Percentiles rank a stretch among this genome's conserved stretches.
Conservation (phyloP, 179 eudicot genomes). For the Amaranthus tricolor region DNA sequence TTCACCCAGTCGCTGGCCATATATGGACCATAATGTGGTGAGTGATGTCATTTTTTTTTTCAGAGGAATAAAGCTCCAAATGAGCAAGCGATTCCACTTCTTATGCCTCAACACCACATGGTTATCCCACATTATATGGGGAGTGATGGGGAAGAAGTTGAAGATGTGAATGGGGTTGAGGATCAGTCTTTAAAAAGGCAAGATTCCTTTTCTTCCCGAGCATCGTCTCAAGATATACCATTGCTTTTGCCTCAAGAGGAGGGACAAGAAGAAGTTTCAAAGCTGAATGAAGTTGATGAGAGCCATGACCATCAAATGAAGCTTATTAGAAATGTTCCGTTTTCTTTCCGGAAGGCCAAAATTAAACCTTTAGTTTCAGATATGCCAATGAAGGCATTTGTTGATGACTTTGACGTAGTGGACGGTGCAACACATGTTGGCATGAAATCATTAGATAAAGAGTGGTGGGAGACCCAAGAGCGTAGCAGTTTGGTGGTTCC, state of each 20-base stretch:
- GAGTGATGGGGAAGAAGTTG: constrained; percentile 30
- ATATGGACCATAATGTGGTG: neutral
- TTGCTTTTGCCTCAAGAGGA: constrained; percentile 85
- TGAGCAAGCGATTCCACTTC: constrained; percentile 88
- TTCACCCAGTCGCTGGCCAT: constrained; percentile 5
- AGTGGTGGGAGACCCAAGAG: constrained; percentile 94
- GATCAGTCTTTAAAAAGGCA: constrained; percentile 35
- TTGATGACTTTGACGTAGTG: constrained; percentile 53
- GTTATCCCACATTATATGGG: constrained; percentile 96
- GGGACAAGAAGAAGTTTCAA: constrained; percentile 34
- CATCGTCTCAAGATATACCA: constrained; percentile 66
- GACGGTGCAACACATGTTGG: constrained; percentile 35
- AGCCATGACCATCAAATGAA: constrained; percentile 40
- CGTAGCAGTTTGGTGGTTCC: constrained; percentile 57
- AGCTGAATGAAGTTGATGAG: constrained; percentile 37
- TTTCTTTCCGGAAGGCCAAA: constrained; percentile 47
- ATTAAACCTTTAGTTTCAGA: constrained; percentile 46
- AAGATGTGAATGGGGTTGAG: constrained; percentile 24
- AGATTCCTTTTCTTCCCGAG: constrained; percentile 67
- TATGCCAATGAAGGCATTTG: constrained; percentile 88
- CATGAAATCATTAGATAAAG: constrained; percentile 34
- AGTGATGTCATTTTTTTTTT: constrained; percentile 22
- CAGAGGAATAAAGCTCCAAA: constrained; percentile 97
- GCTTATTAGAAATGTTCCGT: constrained; percentile 53
- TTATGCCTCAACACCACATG: constrained; percentile 98